A percentile compares a stretch with the other conserved stretches of the same genome.
phyloP scores from a whole-genome alignment of 2,329 filamentous ascomycete genomes.

The Fusarium sp. region DNA sequence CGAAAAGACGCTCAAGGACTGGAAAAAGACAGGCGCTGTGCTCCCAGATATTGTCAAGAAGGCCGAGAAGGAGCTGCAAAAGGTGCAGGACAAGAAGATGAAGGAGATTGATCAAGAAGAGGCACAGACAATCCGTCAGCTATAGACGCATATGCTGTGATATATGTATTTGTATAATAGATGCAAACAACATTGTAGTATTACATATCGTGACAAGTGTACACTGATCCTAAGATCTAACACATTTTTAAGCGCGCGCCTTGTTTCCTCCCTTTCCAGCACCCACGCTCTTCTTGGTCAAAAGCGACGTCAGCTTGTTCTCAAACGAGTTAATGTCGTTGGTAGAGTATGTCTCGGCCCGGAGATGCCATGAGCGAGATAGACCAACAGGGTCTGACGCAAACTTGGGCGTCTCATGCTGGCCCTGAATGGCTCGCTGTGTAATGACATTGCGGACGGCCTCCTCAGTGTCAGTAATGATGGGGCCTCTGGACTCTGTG shows the following conservation, averaged over 20 bases:
- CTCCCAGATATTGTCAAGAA: constrained; percentile 65
- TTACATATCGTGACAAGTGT: constrained; percentile 51
- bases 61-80: constrained; percentile 64
- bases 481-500: constrained; percentile 40
- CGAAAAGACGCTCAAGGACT: constrained; percentile 65
- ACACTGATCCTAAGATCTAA: constrained; percentile 45
- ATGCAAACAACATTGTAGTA: constrained; percentile 46
- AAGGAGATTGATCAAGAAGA: constrained; percentile 65
- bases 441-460: constrained; percentile 53
- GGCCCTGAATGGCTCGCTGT: constrained; percentile 54
- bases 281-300: constrained; percentile 41
- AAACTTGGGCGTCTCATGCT: constrained; percentile 56
- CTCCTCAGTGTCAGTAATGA: constrained; percentile 55
- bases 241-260: constrained; percentile 44
- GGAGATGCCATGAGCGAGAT: constrained; percentile 56
- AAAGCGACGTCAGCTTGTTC: constrained; percentile 56
- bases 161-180: constrained; percentile 19
- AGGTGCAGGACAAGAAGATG: constrained; percentile 68
- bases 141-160: constrained; percentile 41
- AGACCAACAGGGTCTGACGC: constrained; percentile 53
- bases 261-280: constrained; percentile 45
- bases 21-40: constrained; percentile 62
- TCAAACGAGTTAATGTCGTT: constrained; percentile 57
- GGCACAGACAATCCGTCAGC: constrained; percentile 62
- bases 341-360: constrained; percentile 55